These are phyloP conservation scores for Boletus pseudo-olivaceus DNA, from an alignment of 768 basidiomycete species.

Conservation along the genomic window DNA sequence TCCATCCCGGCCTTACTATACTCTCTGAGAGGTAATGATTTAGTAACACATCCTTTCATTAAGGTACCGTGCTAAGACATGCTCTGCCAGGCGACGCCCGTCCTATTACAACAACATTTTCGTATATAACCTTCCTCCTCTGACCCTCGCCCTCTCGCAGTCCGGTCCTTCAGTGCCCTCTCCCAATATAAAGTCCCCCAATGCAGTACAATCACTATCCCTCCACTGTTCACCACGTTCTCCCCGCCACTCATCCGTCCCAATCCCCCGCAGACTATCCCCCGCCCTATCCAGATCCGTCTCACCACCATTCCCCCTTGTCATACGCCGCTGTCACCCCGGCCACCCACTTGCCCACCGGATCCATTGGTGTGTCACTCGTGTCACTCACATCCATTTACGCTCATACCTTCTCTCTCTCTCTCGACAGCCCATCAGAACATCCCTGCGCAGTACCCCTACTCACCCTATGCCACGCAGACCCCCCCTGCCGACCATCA, in stretches of 20 bases:
- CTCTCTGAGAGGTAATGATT: constrained; percentile 36
- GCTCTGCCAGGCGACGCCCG: constrained; percentile 34
- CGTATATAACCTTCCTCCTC: constrained; percentile 30
- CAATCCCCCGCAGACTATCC: constrained; percentile 20
- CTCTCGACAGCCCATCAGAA: constrained; percentile 20
- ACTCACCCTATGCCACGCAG: constrained; percentile 20
- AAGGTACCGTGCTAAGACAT: constrained; percentile 38
- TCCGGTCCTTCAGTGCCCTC: constrained; percentile 3
- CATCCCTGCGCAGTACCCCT: constrained; percentile 16
- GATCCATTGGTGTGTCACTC: constrained; percentile 27
- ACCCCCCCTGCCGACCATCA: constrained; percentile 18
- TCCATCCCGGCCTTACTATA: constrained; percentile 34
- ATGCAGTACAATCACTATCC: constrained; percentile 32
- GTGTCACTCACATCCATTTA: constrained; percentile 6
- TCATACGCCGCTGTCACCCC: constrained; percentile 27
- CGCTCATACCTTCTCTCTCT: constrained; percentile 3
- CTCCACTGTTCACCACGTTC: constrained; percentile 17
- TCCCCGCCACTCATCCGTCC: constrained; percentile 16
- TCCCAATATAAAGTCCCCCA: neutral
- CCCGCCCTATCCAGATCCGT: constrained; percentile 23
- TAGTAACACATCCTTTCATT: constrained; percentile 36
- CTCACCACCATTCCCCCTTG: constrained; percentile 22
- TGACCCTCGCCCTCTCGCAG: constrained; percentile 9
- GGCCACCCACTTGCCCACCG: constrained; percentile 16
- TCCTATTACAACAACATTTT: constrained; percentile 32